Conservation (phyloP, 169 alveolate genomes). For the Plasmodium coatneyi region DNA sequence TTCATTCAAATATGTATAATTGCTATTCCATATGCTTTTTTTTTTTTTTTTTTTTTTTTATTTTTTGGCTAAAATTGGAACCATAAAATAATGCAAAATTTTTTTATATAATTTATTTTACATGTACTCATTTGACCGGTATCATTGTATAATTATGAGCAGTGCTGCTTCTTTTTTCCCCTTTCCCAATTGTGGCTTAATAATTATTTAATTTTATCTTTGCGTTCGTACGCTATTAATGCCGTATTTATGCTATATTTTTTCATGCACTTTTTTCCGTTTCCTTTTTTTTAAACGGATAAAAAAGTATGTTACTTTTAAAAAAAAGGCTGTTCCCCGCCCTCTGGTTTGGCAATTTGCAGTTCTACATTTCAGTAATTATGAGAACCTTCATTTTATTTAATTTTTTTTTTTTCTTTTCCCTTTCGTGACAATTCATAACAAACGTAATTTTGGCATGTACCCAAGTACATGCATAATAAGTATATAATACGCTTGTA, state of each 20-base stretch:
- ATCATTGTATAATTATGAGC: not conserved
- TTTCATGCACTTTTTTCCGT: not conserved
- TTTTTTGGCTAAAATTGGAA: not conserved
- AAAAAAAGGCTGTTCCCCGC: not conserved
- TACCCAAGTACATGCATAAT: not conserved
- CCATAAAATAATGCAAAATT: not conserved
- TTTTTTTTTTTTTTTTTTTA: not conserved
- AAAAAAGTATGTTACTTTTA: not conserved
- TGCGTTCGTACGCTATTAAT: not conserved
- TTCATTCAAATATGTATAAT: not conserved
- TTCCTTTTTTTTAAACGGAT: constrained; percentile 16
- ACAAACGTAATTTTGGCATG: not conserved
- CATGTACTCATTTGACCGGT: not conserved
- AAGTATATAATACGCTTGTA: not conserved
- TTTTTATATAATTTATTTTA: not conserved
- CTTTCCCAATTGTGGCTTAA: not conserved
- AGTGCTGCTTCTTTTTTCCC: not conserved
- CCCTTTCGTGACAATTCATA: not conserved
- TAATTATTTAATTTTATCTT: not conserved
- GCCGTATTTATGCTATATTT: not conserved
- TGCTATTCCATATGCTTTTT: not conserved
- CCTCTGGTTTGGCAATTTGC: not conserved
- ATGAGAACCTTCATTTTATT: not conserved
- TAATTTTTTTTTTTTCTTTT: not conserved
- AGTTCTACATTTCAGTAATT: not conserved